Conservation (phyloP, 192 early-diverging fungal genomes). For the Obelidium mucronatum region DNA sequence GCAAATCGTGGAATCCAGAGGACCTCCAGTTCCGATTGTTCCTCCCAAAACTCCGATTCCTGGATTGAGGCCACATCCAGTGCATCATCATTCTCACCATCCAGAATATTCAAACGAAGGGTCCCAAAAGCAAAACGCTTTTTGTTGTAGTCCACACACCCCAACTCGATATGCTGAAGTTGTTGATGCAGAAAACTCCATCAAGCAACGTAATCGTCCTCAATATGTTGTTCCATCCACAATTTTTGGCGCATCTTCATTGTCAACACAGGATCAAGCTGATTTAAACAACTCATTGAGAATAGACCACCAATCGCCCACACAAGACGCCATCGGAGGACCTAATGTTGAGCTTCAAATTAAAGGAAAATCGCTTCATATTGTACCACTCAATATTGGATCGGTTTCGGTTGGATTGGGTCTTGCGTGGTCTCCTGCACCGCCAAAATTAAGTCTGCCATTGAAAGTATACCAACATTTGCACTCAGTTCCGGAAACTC, state of each 20-base stretch:
- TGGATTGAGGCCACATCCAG: neutral
- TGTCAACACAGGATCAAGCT: neutral
- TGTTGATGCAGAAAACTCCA: slow-evolving; percentile 16
- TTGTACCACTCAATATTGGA: slow-evolving; percentile 34
- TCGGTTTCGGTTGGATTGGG: slow-evolving; percentile 40
- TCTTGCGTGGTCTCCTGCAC: slow-evolving; percentile 43
- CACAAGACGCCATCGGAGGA: neutral
- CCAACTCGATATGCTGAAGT: slow-evolving; percentile 6
- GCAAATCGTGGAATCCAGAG: slow-evolving; percentile 16
- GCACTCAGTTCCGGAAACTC: slow-evolving; percentile 37
- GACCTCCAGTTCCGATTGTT: slow-evolving; percentile 27
- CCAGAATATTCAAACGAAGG: neutral
- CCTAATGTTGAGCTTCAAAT: slow-evolving; percentile 8
- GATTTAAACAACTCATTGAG: neutral
- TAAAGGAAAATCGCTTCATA: slow-evolving; percentile 37
- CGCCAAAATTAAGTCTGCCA: slow-evolving; percentile 39
- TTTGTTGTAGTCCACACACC: slow-evolving; percentile 17
- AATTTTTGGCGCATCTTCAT: neutral
- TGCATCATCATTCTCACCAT: slow-evolving; percentile 19
- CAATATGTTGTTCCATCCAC: neutral
- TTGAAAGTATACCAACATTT: slow-evolving; percentile 2
- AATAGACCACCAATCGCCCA: neutral
- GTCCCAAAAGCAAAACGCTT: neutral
- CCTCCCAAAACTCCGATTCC: slow-evolving; percentile 15
- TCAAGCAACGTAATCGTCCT: slow-evolving; percentile 9